phyloP scores from a whole-genome alignment of 345 rosid genomes.

The Rhodamnia rubescens region DNA sequence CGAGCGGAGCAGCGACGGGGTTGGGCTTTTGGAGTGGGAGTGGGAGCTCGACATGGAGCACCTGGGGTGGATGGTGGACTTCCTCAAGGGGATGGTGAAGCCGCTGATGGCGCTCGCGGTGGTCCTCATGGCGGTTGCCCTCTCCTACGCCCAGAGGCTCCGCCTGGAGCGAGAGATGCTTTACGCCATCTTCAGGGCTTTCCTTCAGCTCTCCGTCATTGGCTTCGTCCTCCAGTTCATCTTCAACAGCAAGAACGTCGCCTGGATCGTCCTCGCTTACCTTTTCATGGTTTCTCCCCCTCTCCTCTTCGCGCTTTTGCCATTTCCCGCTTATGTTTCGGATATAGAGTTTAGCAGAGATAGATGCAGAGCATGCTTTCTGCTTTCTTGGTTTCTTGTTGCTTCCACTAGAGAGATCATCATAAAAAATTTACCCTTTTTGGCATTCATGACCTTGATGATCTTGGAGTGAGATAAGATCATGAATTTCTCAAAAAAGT shows the following conservation, averaged over 20 bases:
- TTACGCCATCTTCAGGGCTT: constrained; percentile 59
- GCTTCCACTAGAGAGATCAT: not conserved
- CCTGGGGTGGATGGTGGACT: constrained; percentile 44
- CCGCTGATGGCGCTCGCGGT: constrained; percentile 73
- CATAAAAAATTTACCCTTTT: not conserved
- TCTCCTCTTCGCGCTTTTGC: not conserved
- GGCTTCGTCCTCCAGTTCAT: constrained; percentile 92
- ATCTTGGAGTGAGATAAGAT: not conserved
- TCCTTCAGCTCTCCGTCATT: constrained; percentile 75
- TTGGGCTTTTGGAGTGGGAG: not conserved
- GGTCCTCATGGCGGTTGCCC: constrained; percentile 52
- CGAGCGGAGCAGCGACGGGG: not conserved
- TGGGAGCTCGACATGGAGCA: not conserved
- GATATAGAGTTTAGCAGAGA: not conserved
- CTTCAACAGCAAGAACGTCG: constrained; percentile 35
- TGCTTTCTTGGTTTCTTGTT: not conserved
- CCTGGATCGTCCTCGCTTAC: constrained; percentile 76
- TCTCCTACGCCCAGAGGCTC: constrained; percentile 54
- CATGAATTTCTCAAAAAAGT: not conserved
- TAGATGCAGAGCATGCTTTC: not conserved
- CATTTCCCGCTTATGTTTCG: not conserved
- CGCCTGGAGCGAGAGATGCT: constrained; percentile 75
- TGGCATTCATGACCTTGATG: not conserved
- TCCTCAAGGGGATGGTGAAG: constrained; percentile 62
- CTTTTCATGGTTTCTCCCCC: constrained; percentile 57